Evolutionary conservation across 78 protist species (phyloP), one percentile per base, ranked within the genome.

Genomic region (Ministeria vibrans): DNA sequence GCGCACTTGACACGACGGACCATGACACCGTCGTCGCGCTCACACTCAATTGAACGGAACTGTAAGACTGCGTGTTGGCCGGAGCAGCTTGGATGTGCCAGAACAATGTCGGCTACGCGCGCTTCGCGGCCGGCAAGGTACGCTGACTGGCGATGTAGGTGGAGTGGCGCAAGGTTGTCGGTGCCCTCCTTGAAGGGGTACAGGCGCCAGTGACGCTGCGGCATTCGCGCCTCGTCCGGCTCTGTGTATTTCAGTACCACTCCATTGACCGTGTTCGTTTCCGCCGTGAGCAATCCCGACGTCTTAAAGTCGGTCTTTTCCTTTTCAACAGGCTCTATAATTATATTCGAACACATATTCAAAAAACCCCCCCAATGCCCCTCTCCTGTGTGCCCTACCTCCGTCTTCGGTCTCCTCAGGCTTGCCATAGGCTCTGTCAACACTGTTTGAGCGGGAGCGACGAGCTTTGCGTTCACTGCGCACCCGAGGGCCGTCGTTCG

Each of bases 1-100:
- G 44, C 82, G 0, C 68, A 64, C 81, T 43, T 68, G 4, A 63
- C 30, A 22, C n/a, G 1, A n/a, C 6, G 1, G 18, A 27, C 13
- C 7, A 23, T 4, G 15, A 43, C 2, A 32, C 68, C 78, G 70
- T 88, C 82, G 30, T 30, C 69, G 34, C 49, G 28, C 27, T 62
- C 70, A 25, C 0, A n/a, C 23, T 4, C 53, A 11, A 86, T 46
- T 32, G 27, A 36, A 30, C 94, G 69, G 75, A 23, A 83, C 36
- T 84, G 90, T 20, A 94, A 43, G 20, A 89, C 96, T 2, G 97
- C 97, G 73, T 94, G 97, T 83, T 94, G 97, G 15, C 81, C 80
- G 32, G 93, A 86, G 75, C 92, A 88, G n/a, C 90, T 81, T 6
- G 94, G 95, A 72, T 94, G 97, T 23, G 81, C 95, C n/a, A 80